These are phyloP conservation scores for Monilinia fructicola DNA, from an alignment of 2,329 filamentous ascomycete genomes.

Conservation along the genomic window DNA sequence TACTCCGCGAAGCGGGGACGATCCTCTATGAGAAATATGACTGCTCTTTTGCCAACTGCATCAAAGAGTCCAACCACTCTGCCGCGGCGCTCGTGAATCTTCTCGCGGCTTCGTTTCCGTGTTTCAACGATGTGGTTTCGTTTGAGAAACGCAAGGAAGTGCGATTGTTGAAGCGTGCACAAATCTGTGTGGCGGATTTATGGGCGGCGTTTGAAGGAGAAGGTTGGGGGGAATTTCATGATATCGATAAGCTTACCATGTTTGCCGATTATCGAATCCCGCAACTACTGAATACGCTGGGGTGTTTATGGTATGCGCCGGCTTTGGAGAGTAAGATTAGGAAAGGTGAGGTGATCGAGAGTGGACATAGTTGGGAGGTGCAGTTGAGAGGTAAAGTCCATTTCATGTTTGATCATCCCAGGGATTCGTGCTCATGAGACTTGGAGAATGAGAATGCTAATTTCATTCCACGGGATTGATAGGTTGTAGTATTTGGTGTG, in stretches of 20 bases:
- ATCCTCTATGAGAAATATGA: constrained; percentile 80
- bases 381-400: constrained; percentile 70
- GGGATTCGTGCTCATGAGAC: not conserved
- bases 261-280: constrained; percentile 98
- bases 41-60: constrained; percentile 70
- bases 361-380: constrained; percentile 76
- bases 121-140: constrained; percentile 77
- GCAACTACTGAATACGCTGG: constrained; percentile 82
- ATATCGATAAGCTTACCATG: constrained; percentile 96
- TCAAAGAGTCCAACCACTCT: constrained; percentile 72
- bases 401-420: not conserved
- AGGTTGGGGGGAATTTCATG: constrained; percentile 75
- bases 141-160: constrained; percentile 73
- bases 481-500: constrained; percentile 94
- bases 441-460: not conserved
- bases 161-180: constrained; percentile 86
- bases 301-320: constrained; percentile 82
- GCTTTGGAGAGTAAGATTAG: constrained; percentile 70
- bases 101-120: constrained; percentile 76
- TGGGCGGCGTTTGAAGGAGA: constrained; percentile 94
- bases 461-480: not conserved
- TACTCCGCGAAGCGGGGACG: constrained; percentile 78
- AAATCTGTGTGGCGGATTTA: constrained; percentile 92
- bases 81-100: constrained; percentile 84
- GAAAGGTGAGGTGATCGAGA: constrained; percentile 62